Conservation (phyloP, 305 asterid genomes). For the Fraxinus sp. region DNA sequence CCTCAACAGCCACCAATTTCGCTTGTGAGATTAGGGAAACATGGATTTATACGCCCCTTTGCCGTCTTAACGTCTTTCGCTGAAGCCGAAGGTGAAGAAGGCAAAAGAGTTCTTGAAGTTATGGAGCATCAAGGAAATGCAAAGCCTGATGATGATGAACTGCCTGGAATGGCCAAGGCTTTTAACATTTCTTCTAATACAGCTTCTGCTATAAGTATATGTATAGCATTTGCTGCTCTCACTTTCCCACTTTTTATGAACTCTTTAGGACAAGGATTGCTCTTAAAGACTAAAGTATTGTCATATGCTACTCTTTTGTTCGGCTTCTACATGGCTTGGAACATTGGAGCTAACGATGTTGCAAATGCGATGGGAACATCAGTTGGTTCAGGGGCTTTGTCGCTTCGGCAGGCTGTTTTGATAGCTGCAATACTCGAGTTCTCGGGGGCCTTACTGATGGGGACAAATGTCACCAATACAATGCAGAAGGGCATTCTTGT, state of each 20-base stretch:
- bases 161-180: conserved; percentile 81
- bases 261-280: conserved; percentile 58
- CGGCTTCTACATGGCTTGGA: conserved; percentile 99
- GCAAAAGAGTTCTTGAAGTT: conserved; percentile 20
- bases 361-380: conserved; percentile 99
- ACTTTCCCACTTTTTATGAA: conserved; percentile 65
- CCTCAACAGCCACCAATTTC: conserved; percentile 26
- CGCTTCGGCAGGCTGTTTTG: conserved; percentile 77
- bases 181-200: conserved; percentile 65
- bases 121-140: conserved; percentile 10
- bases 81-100: conserved; percentile 41
- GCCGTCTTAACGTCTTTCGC: conserved; percentile 71
- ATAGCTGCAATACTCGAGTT: conserved; percentile 79
- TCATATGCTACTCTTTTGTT: conserved; percentile 68
- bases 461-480: conserved; percentile 82
- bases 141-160: conserved; percentile 14
- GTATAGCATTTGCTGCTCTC: conserved; percentile 76
- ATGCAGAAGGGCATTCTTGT: conserved; percentile 98
- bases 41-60: conserved; percentile 35
- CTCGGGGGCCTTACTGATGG: conserved; percentile 87
- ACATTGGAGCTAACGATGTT: conserved; percentile 92
- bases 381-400: conserved; percentile 89
- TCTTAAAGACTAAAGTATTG: conserved; percentile 46
- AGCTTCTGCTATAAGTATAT: conserved; percentile 66
- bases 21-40: conserved; percentile 25